Evolutionary conservation across 2,329 filamentous ascomycete genomes (phyloP).

Genomic region (Phaeoacremonium minimum): DNA sequence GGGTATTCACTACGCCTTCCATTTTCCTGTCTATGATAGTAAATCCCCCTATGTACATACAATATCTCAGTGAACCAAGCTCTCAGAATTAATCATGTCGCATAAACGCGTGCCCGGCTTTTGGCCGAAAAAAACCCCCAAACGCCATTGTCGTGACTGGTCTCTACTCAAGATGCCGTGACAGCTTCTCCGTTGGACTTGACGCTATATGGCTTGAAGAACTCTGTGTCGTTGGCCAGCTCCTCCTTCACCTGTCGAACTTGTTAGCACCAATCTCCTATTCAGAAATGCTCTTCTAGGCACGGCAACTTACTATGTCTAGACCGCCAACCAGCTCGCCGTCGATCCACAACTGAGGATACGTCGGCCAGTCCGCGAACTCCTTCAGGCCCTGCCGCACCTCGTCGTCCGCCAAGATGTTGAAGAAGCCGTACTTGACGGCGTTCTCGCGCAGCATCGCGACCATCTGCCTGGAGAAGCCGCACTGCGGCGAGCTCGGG

Average conservation of each 20-base stretch:
- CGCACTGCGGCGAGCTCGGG: constrained; percentile 91
- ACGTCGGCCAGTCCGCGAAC: constrained; percentile 98
- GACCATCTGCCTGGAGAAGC: constrained; percentile 89
- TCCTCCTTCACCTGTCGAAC: constrained; percentile 80
- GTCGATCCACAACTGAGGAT: constrained; percentile 87
- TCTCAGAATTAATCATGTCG: no score
- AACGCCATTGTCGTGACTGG: no score
- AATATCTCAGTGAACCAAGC: no score
- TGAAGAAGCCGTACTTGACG: constrained; percentile 98
- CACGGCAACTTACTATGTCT: constrained; percentile 73
- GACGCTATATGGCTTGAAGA: constrained; percentile 70
- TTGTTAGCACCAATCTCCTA: constrained; percentile 8
- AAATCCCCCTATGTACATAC: no score
- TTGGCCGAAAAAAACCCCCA: no score
- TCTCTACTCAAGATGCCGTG: no score
- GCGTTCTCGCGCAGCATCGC: constrained; percentile 80
- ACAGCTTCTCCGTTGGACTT: constrained; percentile 32
- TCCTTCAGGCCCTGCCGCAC: constrained; percentile 95
- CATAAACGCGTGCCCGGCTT: no score
- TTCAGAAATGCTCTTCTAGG: not conserved
- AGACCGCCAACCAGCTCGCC: constrained; percentile 90
- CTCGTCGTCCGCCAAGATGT: constrained; percentile 95
- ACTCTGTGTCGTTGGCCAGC: constrained; percentile 75
- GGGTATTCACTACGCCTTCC: no score
- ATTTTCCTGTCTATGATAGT: no score